These are phyloP conservation scores for Pythium sp. DNA, from an alignment of 352 stramenopile genomes.

Conservation along the genomic window DNA sequence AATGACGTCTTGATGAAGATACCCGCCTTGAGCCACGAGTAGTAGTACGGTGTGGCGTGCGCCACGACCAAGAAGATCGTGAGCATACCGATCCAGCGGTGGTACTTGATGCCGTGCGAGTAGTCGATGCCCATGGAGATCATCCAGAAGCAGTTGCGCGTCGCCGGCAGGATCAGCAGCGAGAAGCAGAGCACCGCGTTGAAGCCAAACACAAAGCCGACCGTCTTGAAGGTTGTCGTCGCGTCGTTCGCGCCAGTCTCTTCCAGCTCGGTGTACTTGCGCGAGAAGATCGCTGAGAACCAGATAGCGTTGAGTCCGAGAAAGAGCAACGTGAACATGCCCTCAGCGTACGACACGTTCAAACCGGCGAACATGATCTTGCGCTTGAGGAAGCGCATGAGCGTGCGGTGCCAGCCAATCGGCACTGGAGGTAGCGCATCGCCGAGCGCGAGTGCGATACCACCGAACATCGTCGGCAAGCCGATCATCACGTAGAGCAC, in stretches of 20 bases:
- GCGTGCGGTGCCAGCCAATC: constrained; percentile 60
- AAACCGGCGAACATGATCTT: constrained; percentile 67
- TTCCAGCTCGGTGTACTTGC: constrained; percentile 51
- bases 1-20: constrained; percentile 53
- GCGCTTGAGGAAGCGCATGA: constrained; percentile 81
- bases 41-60: constrained; percentile 76
- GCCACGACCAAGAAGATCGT: constrained; percentile 60
- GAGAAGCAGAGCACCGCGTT: constrained; percentile 73
- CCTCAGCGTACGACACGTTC: constrained; percentile 81
- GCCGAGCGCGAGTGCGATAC: constrained; percentile 56
- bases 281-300: constrained; percentile 79
- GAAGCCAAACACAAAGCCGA: constrained; percentile 70
- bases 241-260: constrained; percentile 44
- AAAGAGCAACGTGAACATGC: constrained; percentile 64
- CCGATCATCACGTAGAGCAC: constrained; percentile 71
- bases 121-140: constrained; percentile 83
- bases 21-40: constrained; percentile 54
- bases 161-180: constrained; percentile 57
- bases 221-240: constrained; percentile 38
- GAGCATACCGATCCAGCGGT: constrained; percentile 81
- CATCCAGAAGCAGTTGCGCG: constrained; percentile 84
- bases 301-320: constrained; percentile 77
- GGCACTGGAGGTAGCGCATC: constrained; percentile 71
- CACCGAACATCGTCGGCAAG: constrained; percentile 70
- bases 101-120: constrained; percentile 85